These are phyloP conservation scores for Phialophora verrucosa DNA, from an alignment of 2,329 filamentous ascomycete species.

Conservation along the genomic window DNA sequence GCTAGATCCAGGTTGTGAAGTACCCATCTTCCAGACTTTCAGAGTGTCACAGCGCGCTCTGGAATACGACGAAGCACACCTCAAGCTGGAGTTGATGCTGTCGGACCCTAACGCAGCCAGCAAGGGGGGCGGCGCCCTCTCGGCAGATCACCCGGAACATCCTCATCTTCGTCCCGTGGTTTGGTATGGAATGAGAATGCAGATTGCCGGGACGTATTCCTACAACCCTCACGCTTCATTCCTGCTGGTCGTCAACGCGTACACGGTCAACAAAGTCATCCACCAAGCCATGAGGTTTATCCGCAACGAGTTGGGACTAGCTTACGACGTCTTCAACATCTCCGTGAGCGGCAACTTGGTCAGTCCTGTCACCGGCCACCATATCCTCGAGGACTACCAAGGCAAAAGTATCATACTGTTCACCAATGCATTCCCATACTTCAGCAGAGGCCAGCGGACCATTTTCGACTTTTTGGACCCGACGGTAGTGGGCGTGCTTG, in stretches of 20 bases:
- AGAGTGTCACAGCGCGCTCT: conserved; percentile 2
- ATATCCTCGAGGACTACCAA: conserved; percentile 3
- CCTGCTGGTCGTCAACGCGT: conserved; percentile 4
- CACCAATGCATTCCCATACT: not conserved
- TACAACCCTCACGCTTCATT: conserved; percentile 5
- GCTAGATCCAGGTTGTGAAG: conserved; percentile 5
- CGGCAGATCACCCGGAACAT: not conserved
- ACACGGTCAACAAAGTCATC: conserved; percentile 7
- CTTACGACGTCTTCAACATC: conserved; percentile 10
- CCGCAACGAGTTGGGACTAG: not conserved
- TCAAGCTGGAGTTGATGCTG: conserved; percentile 3
- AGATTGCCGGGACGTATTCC: conserved; percentile 5
- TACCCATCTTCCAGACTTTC: conserved; percentile 4
- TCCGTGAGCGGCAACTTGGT: conserved; percentile 1
- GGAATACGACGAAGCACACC: not conserved
- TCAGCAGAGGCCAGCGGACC: not conserved
- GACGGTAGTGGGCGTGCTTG: not conserved
- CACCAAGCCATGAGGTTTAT: conserved; percentile 10
- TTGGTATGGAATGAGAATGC: conserved; percentile 7
- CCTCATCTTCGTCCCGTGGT: not conserved
- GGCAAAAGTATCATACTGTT: conserved; percentile 3
- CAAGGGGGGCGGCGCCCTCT: not conserved
- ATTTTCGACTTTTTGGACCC: conserved; percentile 2
- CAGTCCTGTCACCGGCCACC: not conserved
- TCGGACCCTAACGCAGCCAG: not conserved